These are phyloP conservation scores for Parastagonospora nodorum DNA, from an alignment of 2,329 filamentous ascomycete genomes.

Conservation along the genomic window DNA sequence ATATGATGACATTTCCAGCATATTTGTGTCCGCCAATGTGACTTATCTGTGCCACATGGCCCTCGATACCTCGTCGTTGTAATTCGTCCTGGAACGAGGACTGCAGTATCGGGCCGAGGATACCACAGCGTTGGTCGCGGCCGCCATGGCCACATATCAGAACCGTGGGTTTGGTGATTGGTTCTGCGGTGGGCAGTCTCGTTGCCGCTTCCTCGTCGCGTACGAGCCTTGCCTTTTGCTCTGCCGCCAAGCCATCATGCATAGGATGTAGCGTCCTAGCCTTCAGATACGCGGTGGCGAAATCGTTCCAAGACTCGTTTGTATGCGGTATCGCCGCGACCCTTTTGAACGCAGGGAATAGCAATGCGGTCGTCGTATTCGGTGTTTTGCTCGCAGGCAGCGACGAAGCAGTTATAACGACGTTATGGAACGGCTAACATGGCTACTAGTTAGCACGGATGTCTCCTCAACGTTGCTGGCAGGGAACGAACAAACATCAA, in stretches of 20 bases:
- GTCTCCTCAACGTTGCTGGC: neutral
- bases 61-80: conserved; percentile 55
- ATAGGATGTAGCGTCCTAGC: conserved; percentile 65
- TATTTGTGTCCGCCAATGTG: conserved; percentile 87
- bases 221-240: conserved; percentile 53
- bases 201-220: conserved; percentile 56
- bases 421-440: conserved; percentile 77
- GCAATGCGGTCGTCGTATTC: conserved; percentile 60
- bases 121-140: conserved; percentile 80
- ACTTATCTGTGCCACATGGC: conserved; percentile 71
- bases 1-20: conserved; percentile 83
- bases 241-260: conserved; percentile 62
- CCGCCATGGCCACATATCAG: conserved; percentile 87
- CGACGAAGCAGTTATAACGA: conserved; percentile 77
- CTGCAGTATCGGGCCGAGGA: conserved; percentile 74
- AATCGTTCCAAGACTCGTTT: conserved; percentile 58
- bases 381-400: conserved; percentile 50
- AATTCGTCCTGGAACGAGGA: conserved; percentile 71
- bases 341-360: conserved; percentile 84
- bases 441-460: neutral
- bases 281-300: conserved; percentile 69
- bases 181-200: conserved; percentile 59
- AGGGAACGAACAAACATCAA: conserved; percentile 50
- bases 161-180: conserved; percentile 53
- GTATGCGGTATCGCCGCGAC: conserved; percentile 71